Evolutionary conservation across 805 yeast genomes (phyloP).

Genomic region (Spathaspora sp.): DNA sequence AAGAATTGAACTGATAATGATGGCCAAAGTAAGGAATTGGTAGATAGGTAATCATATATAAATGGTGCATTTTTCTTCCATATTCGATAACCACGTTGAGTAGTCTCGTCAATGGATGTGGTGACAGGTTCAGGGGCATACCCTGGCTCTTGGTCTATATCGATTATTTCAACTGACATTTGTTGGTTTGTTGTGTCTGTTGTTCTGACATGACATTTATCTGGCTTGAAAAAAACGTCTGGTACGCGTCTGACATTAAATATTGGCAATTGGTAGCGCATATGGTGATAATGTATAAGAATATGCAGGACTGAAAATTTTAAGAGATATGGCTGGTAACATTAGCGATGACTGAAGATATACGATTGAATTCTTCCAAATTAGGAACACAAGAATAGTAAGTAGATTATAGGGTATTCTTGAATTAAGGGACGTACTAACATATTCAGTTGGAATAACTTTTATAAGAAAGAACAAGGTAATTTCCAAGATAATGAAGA

Average conservation of each 20-base stretch:
- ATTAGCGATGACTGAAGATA: slow-evolving; percentile 15
- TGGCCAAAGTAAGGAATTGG: slow-evolving; percentile 43
- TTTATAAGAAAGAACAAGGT: slow-evolving; percentile 66
- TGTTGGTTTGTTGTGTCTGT: not conserved
- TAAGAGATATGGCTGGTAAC: not conserved
- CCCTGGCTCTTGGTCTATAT: not conserved
- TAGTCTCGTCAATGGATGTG: slow-evolving; percentile 22
- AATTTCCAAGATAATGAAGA: slow-evolving; percentile 73
- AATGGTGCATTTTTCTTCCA: slow-evolving; percentile 45
- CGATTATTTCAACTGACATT: slow-evolving; percentile 2
- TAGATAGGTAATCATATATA: slow-evolving; percentile 38
- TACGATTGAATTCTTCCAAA: slow-evolving; percentile 66
- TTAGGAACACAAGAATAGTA: slow-evolving; percentile 83
- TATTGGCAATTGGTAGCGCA: not conserved
- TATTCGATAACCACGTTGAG: slow-evolving; percentile 32
- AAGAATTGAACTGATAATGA: slow-evolving; percentile 39
- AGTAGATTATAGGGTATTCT: slow-evolving; percentile 16
- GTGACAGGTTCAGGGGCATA: not conserved
- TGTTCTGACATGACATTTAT: not conserved
- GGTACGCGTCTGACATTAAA: not conserved
- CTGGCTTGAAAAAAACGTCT: not conserved
- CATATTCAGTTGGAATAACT: slow-evolving; percentile 70
- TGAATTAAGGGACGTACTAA: too few relatives aligned
- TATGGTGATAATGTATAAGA: not conserved
- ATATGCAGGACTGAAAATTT: not conserved